Percentiles rank a stretch among this genome's conserved stretches.
These are phyloP conservation scores for Lodderomyces metapsilosis DNA, from an alignment of 1,139 yeast genomes.

Conservation along the genomic window DNA sequence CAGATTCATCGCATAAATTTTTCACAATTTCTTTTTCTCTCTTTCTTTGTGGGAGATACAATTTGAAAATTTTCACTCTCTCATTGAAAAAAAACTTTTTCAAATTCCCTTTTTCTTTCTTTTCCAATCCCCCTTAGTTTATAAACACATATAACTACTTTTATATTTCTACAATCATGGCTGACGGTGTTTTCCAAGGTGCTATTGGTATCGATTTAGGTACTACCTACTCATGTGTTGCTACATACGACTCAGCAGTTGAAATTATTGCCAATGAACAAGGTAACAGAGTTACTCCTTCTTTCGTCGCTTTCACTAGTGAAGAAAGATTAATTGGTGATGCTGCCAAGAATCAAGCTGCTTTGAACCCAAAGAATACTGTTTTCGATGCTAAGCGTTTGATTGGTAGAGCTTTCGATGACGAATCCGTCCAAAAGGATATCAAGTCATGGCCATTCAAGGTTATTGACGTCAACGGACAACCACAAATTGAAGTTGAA, in stretches of 20 bases:
- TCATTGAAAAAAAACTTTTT: conserved; percentile 17
- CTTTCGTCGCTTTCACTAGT: conserved; percentile 95
- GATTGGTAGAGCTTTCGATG: conserved; percentile 92
- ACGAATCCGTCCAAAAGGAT: conserved; percentile 90
- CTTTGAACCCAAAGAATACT: conserved; percentile 94
- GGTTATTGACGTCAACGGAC: conserved; percentile 80
- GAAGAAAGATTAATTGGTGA: conserved; percentile 99
- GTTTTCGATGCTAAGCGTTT: conserved; percentile 98
- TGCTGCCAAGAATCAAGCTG: conserved; percentile 99
- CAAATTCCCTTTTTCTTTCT: conserved; percentile 16
- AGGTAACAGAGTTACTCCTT: conserved; percentile 99
- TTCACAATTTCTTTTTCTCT: background rate
- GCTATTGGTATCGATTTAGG: conserved; percentile 99
- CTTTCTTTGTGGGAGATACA: too few relatives aligned
- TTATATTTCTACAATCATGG: conserved; percentile 46
- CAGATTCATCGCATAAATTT: background rate
- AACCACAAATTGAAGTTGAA: conserved; percentile 90
- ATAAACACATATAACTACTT: conserved; percentile 14
- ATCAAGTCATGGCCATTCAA: conserved; percentile 97
- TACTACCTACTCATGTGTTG: conserved; percentile 98
- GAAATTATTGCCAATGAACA: conserved; percentile 98
- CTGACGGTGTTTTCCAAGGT: conserved; percentile 99
- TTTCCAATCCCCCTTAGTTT: conserved; percentile 7
- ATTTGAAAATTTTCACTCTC: conserved; percentile 16
- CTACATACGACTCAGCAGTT: conserved; percentile 84